Evolutionary conservation across 805 yeast species (phyloP), one percentile per base, ranked within the genome.

Genomic region (Candida sonorensis): DNA sequence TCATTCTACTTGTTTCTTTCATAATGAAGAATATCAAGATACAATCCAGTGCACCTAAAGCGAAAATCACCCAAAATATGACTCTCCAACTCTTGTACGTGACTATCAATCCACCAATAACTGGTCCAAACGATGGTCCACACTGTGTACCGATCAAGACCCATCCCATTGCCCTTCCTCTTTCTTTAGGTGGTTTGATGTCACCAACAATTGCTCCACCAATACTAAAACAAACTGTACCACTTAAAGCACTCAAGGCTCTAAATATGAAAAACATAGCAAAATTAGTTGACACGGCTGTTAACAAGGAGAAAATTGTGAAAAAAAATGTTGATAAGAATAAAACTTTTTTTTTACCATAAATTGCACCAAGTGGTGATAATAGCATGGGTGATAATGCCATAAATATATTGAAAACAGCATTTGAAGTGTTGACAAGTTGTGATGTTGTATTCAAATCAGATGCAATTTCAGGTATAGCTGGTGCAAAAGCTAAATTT

Each of bases 211-310:
- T 57, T 13, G 62, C 59, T 4, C 75, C 76, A 3, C 77, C 78
- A 18, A 72, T 59, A 23, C 71, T 55, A 51, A 74, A 72, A 37
- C 72, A 72, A 0, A 75, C 62, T 2, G 79, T 71, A 5, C 78
- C 80, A 44, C 68, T 66, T 8, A 75, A 43, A 0, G 75, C 79
- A n/a, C 68, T 55, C 10, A 64, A 31, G 4, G 69, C 61, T 44
- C 81, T 51, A 38, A 72, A 72, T 0, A 74, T 56, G 32, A 62
- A 69, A 47, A 72, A 73, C 75, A 70, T 72, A 4, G 73, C 69
- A 26, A 75, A 45, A 41, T 75, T 64, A 19, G 57, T 69, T 2
- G 77, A 66, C 2, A 66, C 60, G 0, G 74, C 78, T 6, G 46
- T 44, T 11, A 52, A 14, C 35, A 42, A 36, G 12, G 44, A 36